phyloP scores from a whole-genome alignment of 257 asterid species.

The Gynochthodes officinalis region DNA sequence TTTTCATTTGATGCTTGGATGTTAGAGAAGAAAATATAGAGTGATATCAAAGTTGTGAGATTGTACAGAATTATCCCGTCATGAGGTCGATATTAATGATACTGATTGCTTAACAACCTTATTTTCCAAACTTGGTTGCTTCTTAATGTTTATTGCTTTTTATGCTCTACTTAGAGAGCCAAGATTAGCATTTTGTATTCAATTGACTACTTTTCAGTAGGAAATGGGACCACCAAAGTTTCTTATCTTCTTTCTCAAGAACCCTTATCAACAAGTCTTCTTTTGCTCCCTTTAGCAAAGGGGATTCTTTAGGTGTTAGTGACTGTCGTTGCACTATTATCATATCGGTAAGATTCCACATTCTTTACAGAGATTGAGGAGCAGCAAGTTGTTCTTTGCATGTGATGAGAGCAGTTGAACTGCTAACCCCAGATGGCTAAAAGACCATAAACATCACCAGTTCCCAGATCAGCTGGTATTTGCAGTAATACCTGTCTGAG shows the following conservation, averaged over 20 bases:
- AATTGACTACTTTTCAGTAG: neutral
- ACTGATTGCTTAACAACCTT: conserved; percentile 46
- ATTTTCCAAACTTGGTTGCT: conserved; percentile 29
- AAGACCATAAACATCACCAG: conserved; percentile 16
- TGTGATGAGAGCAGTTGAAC: too few species aligned
- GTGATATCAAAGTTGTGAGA: conserved; percentile 22
- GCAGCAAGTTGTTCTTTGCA: conserved; percentile 23
- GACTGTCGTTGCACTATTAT: conserved; percentile 11
- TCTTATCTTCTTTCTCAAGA: conserved; percentile 32
- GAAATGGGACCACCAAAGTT: conserved; percentile 33
- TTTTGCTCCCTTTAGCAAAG: conserved; percentile 40
- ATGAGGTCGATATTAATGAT: too few species aligned
- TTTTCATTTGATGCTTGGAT: conserved; percentile 10
- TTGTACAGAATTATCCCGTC: conserved; percentile 25
- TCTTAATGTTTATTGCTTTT: conserved; percentile 14
- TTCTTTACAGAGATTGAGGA: conserved; percentile 15
- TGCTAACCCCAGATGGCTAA: too few species aligned
- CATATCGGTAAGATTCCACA: conserved; percentile 17
- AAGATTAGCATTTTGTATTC: conserved; percentile 1
- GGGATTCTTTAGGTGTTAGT: conserved; percentile 36
- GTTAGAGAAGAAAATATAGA: conserved; percentile 19
- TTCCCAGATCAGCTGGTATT: conserved; percentile 8
- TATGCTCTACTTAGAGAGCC: conserved; percentile 3
- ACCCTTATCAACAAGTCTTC: conserved; percentile 27
- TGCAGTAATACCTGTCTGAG: neutral